Evolutionary conservation across 192 early-diverging fungal species (phyloP), one percentile per base, ranked within the genome.

Genomic region (Obelidium mucronatum): DNA sequence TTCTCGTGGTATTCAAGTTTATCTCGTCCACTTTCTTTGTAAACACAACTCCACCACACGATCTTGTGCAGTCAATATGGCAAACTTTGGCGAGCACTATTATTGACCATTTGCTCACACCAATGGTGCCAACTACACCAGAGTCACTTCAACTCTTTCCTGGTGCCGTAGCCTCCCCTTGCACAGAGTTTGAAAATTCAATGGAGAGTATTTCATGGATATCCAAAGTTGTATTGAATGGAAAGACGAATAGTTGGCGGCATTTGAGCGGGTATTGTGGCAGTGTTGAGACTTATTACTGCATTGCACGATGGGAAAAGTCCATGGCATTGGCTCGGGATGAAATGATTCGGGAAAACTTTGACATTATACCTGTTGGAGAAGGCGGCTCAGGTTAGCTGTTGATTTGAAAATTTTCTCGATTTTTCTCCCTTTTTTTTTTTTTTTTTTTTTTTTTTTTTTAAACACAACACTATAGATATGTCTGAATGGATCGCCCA

Each of bases 191-290:
- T 36, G 70, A 72, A 36, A 55, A 34, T 13, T 3, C 26, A n/a
- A 36, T 59, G 40, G 35, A 33, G 19, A 36, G 1, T 19, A 15
- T 35, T 17, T 30, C 26, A n/a, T 72, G 70, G 70, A 37, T 37
- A 34, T 55, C 54, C 6, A 8, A 1, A 3, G 55, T 22, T 4
- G 52, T 22, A n/a, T 22, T 28, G 8, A 42, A 42, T 19, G 67
- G 15, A 11, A 17, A 15, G n/a, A 24, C 40, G 28, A 15, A 19
- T 22, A 8, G 15, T 1, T 72, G 70, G 70, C 22, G 37, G 55
- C 55, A 72, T 72, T 58, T 72, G 70, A 59, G 15, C n/a, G 55
- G 56, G n/a, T 72, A 55, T 53, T 72, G 70, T 44, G 19, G 19
- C 17, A 59, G 37, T 26, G 51, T 72, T 30, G 70, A 72, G 30